phyloP scores from a whole-genome alignment of 2,329 filamentous ascomycete genomes.

The Davidsoniella eucalypti region DNA sequence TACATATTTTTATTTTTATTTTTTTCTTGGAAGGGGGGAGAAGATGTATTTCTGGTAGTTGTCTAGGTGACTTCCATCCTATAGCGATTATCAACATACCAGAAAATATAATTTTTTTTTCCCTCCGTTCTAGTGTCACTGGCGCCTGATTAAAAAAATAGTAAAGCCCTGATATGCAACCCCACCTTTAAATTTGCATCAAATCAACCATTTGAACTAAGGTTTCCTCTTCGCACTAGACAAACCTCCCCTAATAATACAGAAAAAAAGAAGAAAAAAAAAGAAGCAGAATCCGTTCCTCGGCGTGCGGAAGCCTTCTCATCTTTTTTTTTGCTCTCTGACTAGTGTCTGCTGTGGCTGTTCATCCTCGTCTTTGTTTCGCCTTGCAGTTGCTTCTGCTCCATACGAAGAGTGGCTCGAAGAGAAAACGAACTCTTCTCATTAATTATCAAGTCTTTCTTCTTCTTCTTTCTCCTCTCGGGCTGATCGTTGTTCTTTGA shows the following conservation, averaged over 20 bases:
- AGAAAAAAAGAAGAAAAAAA: conserved; percentile 4
- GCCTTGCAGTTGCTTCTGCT: background rate
- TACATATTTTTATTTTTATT: background rate
- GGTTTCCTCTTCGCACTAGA: background rate
- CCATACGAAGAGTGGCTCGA: background rate
- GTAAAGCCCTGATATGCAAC: conserved; percentile 11
- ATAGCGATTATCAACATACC: too few species aligned
- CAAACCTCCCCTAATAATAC: too few species aligned
- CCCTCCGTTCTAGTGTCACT: background rate
- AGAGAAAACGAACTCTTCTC: background rate
- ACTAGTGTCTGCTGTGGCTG: background rate
- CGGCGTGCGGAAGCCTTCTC: conserved; percentile 7
- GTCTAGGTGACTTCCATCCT: too few species aligned
- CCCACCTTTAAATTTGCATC: conserved; percentile 13
- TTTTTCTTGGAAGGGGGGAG: background rate
- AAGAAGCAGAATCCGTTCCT: conserved; percentile 5
- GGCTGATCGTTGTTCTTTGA: background rate
- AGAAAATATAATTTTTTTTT: too few species aligned
- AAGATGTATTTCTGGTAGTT: too few species aligned
- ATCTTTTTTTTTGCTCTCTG: background rate
- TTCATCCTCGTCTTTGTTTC: background rate
- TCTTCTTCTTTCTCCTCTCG: background rate
- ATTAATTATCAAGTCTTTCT: conserved; percentile 3
- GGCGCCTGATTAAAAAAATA: conserved; percentile 2
- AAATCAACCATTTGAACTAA: background rate